Conservation (phyloP, 495 filamentous ascomycete genomes). For the Annulohypoxylon nitens region DNA sequence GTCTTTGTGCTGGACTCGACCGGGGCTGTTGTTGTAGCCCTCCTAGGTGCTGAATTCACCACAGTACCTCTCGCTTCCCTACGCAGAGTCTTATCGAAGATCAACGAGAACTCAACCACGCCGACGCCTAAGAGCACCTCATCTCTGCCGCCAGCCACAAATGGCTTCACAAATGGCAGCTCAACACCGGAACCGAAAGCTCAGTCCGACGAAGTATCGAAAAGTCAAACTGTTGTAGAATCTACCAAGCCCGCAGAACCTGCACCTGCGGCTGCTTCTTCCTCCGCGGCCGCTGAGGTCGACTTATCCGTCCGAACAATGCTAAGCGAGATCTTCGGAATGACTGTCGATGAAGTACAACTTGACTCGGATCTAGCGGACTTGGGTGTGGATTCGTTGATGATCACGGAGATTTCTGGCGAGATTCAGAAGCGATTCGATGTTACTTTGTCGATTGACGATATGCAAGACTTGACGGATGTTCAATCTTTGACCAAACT, state of each 20-base stretch:
- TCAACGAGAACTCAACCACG: conserved; percentile 46
- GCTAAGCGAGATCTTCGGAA: conserved; percentile 31
- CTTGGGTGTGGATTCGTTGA: conserved; percentile 60
- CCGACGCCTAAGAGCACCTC: conserved; percentile 1
- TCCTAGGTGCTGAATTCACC: conserved; percentile 52
- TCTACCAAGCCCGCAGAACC: background rate
- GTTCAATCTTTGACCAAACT: conserved; percentile 25
- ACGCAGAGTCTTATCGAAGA: conserved; percentile 48
- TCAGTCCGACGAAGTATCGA: background rate
- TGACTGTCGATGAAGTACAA: conserved; percentile 27
- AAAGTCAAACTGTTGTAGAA: background rate
- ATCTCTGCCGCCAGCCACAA: background rate
- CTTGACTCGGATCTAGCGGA: conserved; percentile 44
- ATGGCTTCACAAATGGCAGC: conserved; percentile 5
- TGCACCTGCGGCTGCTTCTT: background rate
- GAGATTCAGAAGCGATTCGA: conserved; percentile 51
- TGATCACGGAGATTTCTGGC: conserved; percentile 56
- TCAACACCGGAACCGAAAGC: too few relatives aligned
- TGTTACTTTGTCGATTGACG: conserved; percentile 24
- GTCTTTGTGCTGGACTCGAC: conserved; percentile 53
- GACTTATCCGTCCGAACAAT: conserved; percentile 23
- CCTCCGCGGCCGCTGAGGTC: conserved; percentile 11
- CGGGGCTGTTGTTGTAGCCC: conserved; percentile 38
- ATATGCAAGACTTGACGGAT: conserved; percentile 32
- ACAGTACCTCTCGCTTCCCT: conserved; percentile 46